phyloP scores from a whole-genome alignment of 2,329 filamentous ascomycete species.

The Trichoderma aggressivum region DNA sequence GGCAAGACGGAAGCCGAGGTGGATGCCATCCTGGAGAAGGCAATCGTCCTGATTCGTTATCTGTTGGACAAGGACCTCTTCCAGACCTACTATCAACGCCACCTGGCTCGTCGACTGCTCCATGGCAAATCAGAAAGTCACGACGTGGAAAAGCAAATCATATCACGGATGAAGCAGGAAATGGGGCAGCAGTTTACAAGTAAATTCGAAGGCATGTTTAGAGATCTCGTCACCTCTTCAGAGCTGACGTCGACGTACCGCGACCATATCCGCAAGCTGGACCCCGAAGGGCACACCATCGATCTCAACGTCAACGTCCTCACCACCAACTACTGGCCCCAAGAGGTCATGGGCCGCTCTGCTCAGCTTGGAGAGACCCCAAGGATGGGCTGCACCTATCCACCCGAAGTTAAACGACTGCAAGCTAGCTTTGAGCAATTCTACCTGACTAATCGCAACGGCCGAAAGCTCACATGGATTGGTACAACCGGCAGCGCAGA shows the following conservation, averaged over 20 bases:
- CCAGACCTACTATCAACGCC: slow-evolving; percentile 97
- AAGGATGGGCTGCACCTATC: slow-evolving; percentile 61
- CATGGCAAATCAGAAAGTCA: slow-evolving; percentile 87
- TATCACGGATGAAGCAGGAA: slow-evolving; percentile 94
- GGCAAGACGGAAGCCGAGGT: slow-evolving; percentile 89
- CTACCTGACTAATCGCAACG: slow-evolving; percentile 83
- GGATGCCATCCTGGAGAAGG: slow-evolving; percentile 80
- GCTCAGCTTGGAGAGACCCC: slow-evolving; percentile 48
- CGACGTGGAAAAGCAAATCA: slow-evolving; percentile 93
- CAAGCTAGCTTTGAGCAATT: slow-evolving; percentile 85
- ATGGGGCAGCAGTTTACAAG: slow-evolving; percentile 90
- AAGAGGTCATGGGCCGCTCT: slow-evolving; percentile 73
- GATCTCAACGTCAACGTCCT: slow-evolving; percentile 83
- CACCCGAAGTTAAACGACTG: slow-evolving; percentile 67
- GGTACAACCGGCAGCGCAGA: slow-evolving; percentile 74
- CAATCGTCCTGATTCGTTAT: slow-evolving; percentile 82
- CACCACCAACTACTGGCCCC: slow-evolving; percentile 92
- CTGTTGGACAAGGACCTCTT: slow-evolving; percentile 91
- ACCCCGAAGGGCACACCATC: slow-evolving; percentile 51
- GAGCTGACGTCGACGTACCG: slow-evolving; percentile 79
- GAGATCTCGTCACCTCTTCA: slow-evolving; percentile 84
- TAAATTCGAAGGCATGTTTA: slow-evolving; percentile 97
- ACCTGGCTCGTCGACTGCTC: slow-evolving; percentile 81
- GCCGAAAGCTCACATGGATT: slow-evolving; percentile 83
- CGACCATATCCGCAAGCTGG: slow-evolving; percentile 55